These are phyloP conservation scores for Diaporthe humulicola DNA, from an alignment of 2,329 filamentous ascomycete species.

Conservation along the genomic window DNA sequence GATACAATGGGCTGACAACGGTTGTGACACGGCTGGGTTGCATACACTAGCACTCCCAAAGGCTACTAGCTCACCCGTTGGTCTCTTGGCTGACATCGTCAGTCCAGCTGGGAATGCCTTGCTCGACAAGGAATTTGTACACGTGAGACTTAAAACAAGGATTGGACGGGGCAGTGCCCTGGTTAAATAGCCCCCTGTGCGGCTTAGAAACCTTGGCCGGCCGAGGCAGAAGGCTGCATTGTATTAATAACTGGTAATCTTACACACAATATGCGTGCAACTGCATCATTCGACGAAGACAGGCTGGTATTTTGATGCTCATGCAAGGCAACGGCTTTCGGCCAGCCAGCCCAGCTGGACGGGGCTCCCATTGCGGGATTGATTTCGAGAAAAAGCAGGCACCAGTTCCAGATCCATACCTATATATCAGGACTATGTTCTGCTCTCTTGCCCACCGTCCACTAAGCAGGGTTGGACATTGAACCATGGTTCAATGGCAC, in stretches of 20 bases:
- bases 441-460: neutral
- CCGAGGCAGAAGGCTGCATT: neutral
- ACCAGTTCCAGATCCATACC: neutral
- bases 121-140: neutral
- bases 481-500: neutral
- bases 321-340: constrained; percentile 17
- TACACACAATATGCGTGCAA: neutral
- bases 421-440: neutral
- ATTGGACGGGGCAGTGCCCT: constrained; percentile 1
- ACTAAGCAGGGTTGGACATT: neutral
- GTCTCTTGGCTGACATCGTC: constrained; percentile 25
- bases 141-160: constrained; percentile 20
- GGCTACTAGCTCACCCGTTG: neutral
- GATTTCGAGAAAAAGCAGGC: neutral
- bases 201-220: constrained; percentile 6
- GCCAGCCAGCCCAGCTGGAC: neutral
- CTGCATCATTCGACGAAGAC: constrained; percentile 15
- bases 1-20: neutral
- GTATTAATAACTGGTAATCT: neutral
- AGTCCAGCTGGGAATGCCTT: neutral
- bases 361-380: neutral
- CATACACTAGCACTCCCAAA: neutral
- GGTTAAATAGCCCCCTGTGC: neutral
- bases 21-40: neutral
- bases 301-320: neutral